Evolutionary conservation across 345 rosid species (phyloP).

Genomic region (Odontarrhena argentea): DNA sequence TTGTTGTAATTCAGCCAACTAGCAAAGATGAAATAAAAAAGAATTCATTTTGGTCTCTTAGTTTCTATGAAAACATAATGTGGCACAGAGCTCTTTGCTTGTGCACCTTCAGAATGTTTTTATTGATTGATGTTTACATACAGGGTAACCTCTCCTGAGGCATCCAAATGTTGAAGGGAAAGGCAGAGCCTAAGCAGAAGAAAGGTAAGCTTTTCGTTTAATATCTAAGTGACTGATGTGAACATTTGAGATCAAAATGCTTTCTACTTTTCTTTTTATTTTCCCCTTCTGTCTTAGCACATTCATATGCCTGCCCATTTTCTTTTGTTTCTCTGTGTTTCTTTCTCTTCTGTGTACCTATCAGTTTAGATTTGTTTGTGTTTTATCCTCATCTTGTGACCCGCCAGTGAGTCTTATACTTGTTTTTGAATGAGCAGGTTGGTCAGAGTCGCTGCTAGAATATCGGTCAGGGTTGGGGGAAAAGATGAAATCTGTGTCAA

Average conservation of each 20-base stretch:
- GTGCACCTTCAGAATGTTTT: constrained; percentile 19
- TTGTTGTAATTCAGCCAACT: constrained; percentile 31
- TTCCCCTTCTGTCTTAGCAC: not conserved
- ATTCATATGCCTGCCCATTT: not conserved
- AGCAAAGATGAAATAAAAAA: constrained; percentile 5
- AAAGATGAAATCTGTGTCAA: constrained; percentile 64
- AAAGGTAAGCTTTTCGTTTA: constrained; percentile 26
- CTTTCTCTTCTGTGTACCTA: not conserved
- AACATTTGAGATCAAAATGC: not conserved
- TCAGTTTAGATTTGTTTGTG: no score
- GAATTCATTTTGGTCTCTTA: constrained; percentile 14
- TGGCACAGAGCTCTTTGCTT: constrained; percentile 29
- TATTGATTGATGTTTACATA: constrained; percentile 30
- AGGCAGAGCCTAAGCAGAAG: constrained; percentile 31
- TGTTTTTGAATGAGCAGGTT: constrained; percentile 44
- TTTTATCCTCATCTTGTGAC: no score
- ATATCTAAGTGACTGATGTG: constrained; percentile 6
- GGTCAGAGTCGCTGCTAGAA: constrained; percentile 41
- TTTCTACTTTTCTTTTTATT: not conserved
- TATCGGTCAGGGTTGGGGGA: constrained; percentile 38
- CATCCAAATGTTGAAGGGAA: constrained; percentile 38
- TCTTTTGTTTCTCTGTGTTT: not conserved
- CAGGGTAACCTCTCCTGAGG: constrained; percentile 38
- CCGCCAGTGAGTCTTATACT: not conserved
- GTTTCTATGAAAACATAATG: constrained; percentile 37